These are phyloP conservation scores for Fusarium torreyae DNA, from an alignment of 2,329 filamentous ascomycete species.

Conservation along the genomic window DNA sequence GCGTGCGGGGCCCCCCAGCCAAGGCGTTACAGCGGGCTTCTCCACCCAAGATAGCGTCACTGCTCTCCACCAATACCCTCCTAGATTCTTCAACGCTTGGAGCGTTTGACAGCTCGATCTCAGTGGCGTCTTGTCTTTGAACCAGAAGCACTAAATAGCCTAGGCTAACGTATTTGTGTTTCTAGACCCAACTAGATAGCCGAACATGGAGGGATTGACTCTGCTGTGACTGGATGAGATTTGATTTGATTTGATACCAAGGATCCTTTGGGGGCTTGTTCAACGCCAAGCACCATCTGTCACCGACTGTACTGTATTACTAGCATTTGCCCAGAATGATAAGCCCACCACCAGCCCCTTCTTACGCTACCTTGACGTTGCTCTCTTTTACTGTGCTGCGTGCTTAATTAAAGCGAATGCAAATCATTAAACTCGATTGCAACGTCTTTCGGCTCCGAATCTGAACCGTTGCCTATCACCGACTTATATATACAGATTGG, in stretches of 20 bases:
- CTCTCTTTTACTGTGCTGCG: constrained; percentile 22
- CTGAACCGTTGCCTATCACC: constrained; percentile 15
- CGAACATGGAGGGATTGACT: too few relatives aligned
- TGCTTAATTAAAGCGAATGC: constrained; percentile 2
- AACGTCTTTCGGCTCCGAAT: constrained; percentile 18
- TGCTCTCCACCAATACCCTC: constrained; percentile 31
- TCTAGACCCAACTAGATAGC: constrained; percentile 1
- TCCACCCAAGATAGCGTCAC: constrained; percentile 40
- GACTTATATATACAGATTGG: constrained; percentile 17
- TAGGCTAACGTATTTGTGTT: constrained; percentile 6
- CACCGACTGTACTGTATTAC: constrained; percentile 27
- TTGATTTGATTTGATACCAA: constrained; percentile 15
- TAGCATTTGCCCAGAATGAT: constrained; percentile 35
- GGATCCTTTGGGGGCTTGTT: constrained; percentile 19
- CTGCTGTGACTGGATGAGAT: background rate
- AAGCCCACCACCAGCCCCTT: constrained; percentile 48
- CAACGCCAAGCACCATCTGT: constrained; percentile 42
- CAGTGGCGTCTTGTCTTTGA: constrained; percentile 23
- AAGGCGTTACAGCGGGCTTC: constrained; percentile 19
- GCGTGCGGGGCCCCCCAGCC: constrained; percentile 33
- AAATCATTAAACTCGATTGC: constrained; percentile 12
- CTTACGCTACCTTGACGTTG: constrained; percentile 31
- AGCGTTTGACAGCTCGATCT: constrained; percentile 43
- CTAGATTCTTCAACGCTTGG: constrained; percentile 35
- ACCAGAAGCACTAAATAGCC: background rate